Base-by-base conservation (phyloP, 768 basidiomycete species). In the Auriscalpium vulgare region DNA sequence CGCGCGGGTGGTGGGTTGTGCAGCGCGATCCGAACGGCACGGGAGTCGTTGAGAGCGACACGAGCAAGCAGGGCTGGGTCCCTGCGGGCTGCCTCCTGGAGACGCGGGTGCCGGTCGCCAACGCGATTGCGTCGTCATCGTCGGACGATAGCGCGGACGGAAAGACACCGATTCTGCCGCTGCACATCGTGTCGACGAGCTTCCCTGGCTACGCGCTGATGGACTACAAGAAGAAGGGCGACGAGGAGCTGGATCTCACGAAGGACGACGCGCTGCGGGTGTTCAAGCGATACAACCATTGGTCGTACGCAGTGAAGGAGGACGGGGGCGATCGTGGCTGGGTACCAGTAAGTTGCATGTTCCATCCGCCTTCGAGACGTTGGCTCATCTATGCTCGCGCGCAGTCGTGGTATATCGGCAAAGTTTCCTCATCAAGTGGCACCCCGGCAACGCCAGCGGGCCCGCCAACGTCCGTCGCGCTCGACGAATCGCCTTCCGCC, bases 1-100 rank as follows among this genome's bases (percentile, higher is more conserved):
- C 94, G n/a, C 86, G 95, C 54, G 95, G 97, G 1, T 99, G 97
- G 97, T 99, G 95, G 93, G 90, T 97, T 37, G 97, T 98, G 4
- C 95, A 98, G 67, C 85, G 90, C 37, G 97, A 99, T 69, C 88
- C 88, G 35, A 84, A 82, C 37, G 94, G 94, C 5, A 79, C 85
- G 3, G 91, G 93, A 10, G 69, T 84, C 19, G 84, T 91, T 34
- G 87, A 86, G 65, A 75, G 84, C 14, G 91, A 93, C 59, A 77
- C 84, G 29, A 75, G 78, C 45, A 88, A 88, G 68, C 92, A 94
- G 65, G 93, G 94, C 54, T 98, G 95, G 95, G 95, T 99, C 3
- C 95, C 95, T 43, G 95, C 95, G 5, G 95, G 95, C 37, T 99
- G 95, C 68, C 76, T 99, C 13, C 80, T 98, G 38, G 95, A 99